Percentiles rank a stretch among this genome's conserved stretches.
These are phyloP conservation scores for Vitis vinifera DNA, from an alignment of 164 flowering plant genomes.

Conservation along the genomic window ASM3070453v1 NC_081807.1:2751501-2752000, in stretches of 20 bases:
- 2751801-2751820: slow-evolving; percentile 7
- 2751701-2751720: slow-evolving; percentile 15
- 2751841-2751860: slow-evolving; percentile 20
- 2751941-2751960: slow-evolving; percentile 29
- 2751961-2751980: slow-evolving; percentile 69
- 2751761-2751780: slow-evolving; percentile 13
- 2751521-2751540: slow-evolving; percentile 27
- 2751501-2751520: slow-evolving; percentile 17
- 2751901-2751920: slow-evolving; percentile 16
- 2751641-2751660: slow-evolving; percentile 10
- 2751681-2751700: slow-evolving; percentile 12
- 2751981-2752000: slow-evolving; percentile 36
- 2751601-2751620: slow-evolving; percentile 29
- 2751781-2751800: slow-evolving; percentile 14
- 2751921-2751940: slow-evolving; percentile 9
- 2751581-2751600: slow-evolving; percentile 4
- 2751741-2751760: slow-evolving; percentile 4
- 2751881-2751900: slow-evolving; percentile 7
- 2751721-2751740: slow-evolving; percentile 2
- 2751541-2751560: slow-evolving; percentile 27
- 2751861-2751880: slow-evolving; percentile 15
- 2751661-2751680: slow-evolving; percentile 10
- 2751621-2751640: slow-evolving; percentile 9
- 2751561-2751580: slow-evolving; percentile 31
- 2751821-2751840: slow-evolving; percentile 18